These are phyloP conservation scores for Citrus medica DNA, from an alignment of 345 rosid species.

Conservation along the genomic window DNA sequence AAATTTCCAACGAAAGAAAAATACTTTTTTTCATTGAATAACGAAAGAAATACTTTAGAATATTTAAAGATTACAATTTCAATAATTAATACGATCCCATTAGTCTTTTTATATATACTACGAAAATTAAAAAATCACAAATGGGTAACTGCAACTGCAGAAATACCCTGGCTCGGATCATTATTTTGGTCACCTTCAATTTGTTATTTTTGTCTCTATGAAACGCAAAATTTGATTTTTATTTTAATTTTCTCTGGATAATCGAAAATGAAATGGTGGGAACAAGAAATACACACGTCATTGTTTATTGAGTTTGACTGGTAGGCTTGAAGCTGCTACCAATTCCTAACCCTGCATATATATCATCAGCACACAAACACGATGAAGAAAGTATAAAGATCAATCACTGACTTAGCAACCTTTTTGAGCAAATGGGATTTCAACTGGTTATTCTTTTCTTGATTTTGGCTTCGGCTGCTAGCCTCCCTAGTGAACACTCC, in stretches of 20 bases:
- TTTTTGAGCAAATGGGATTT: constrained; percentile 24
- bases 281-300: not conserved
- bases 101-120: too few relatives aligned
- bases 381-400: not conserved
- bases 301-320: constrained; percentile 36
- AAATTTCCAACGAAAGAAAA: too few relatives aligned
- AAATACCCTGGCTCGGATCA: not conserved
- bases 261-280: not conserved
- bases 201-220: constrained; percentile 10
- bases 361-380: not conserved
- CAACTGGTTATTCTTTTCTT: constrained; percentile 19
- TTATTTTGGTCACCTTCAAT: not conserved
- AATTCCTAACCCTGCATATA: not conserved
- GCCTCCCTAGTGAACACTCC: constrained; percentile 43
- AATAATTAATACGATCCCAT: too few relatives aligned
- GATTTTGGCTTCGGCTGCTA: constrained; percentile 24
- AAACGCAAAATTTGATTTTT: not conserved
- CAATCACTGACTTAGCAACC: not conserved
- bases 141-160: not conserved
- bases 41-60: not conserved
- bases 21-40: too few relatives aligned
- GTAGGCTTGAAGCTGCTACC: constrained; percentile 27
- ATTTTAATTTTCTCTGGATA: not conserved
- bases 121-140: not conserved
- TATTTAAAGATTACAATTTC: not conserved